Evolutionary conservation across 352 stramenopile genomes (phyloP).

Genomic region (Globisporangium orthogonon): DNA sequence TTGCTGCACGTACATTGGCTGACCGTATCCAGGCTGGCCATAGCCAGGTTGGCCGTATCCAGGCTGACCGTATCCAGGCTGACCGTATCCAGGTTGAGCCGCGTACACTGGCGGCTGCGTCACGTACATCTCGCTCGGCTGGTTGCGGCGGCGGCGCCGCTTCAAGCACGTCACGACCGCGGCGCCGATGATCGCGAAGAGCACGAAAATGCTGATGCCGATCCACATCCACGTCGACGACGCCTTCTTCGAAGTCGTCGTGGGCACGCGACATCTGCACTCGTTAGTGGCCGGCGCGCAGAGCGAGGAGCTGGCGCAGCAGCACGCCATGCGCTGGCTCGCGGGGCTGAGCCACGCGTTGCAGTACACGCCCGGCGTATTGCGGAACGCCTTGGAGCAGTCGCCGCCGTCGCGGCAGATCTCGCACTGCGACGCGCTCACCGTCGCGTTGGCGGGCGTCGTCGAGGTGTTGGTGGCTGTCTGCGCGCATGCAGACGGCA

Average conservation of each 20-base stretch:
- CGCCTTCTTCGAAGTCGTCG: constrained; percentile 9
- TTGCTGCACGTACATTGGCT: constrained; percentile 15
- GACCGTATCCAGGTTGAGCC: constrained; percentile 19
- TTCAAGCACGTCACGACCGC: constrained; percentile 24
- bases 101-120: constrained; percentile 6
- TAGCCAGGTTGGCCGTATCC: constrained; percentile 16
- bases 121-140: constrained; percentile 6
- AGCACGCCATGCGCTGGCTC: constrained; percentile 33
- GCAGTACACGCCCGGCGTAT: constrained; percentile 36
- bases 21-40: constrained; percentile 15
- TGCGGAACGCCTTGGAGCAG: constrained; percentile 41
- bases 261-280: constrained; percentile 26
- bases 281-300: constrained; percentile 25
- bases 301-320: constrained; percentile 30
- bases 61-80: constrained; percentile 14
- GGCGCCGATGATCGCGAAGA: constrained; percentile 21
- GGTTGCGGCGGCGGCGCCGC: constrained; percentile 24
- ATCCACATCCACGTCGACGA: constrained; percentile 18
- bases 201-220: constrained; percentile 20
- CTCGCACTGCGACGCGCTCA: constrained; percentile 26
- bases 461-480: constrained; percentile 4
- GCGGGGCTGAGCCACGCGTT: constrained; percentile 38
- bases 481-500: neutral
- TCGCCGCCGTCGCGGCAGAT: constrained; percentile 37
- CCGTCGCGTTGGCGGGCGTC: neutral